Evolutionary conservation across 2,329 filamentous ascomycete genomes (phyloP).

Genomic region (Penicillium sp.): DNA sequence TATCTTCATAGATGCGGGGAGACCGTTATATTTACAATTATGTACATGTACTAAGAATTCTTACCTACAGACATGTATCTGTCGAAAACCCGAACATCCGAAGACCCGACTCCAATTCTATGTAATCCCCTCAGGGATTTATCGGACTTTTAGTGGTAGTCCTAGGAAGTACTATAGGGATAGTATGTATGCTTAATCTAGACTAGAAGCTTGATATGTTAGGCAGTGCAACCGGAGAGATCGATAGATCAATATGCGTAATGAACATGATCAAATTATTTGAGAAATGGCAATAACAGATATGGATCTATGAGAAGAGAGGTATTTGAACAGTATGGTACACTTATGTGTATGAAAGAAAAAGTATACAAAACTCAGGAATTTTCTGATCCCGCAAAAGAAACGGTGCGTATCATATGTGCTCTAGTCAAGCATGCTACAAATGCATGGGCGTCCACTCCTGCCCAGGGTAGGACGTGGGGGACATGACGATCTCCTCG

Average conservation of each 20-base stretch:
- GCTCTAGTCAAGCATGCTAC: slow-evolving; percentile 2
- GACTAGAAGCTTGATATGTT: neutral
- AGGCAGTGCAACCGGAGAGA: neutral
- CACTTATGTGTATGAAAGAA: neutral
- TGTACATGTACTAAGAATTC: neutral
- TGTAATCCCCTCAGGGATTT: neutral
- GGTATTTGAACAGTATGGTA: neutral
- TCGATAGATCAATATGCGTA: neutral
- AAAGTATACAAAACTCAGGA: neutral
- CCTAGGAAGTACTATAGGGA: neutral
- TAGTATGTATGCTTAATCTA: neutral
- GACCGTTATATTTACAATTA: neutral
- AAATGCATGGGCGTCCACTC: slow-evolving; percentile 41
- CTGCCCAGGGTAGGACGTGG: slow-evolving; percentile 50
- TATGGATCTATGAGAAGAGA: neutral
- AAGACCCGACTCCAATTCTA: neutral
- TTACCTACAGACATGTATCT: neutral
- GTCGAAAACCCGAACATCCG: neutral
- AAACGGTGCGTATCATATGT: neutral
- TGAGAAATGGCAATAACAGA: neutral
- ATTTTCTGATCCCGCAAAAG: neutral
- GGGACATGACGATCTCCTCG: slow-evolving; percentile 48
- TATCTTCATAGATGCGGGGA: neutral
- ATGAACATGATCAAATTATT: neutral
- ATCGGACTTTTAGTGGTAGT: neutral